These are phyloP conservation scores for Bruguiera sexangula DNA, from an alignment of 345 rosid species.

Conservation along the genomic window DNA sequence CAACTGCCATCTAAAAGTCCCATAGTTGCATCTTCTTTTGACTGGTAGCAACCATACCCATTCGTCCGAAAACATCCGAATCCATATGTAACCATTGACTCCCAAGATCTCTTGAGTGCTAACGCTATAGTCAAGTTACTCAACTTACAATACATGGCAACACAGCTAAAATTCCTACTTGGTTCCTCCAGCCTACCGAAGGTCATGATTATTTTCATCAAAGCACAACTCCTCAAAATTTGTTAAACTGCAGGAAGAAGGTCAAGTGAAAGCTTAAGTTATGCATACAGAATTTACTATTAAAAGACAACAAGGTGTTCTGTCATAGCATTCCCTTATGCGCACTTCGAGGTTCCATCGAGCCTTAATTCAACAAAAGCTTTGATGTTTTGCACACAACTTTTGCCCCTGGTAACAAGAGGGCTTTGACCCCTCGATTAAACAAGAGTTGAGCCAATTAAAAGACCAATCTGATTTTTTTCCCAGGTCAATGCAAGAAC, in stretches of 20 bases:
- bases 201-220: slow-evolving; percentile 14
- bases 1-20: background rate
- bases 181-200: slow-evolving; percentile 1
- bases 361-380: too few species aligned
- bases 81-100: background rate
- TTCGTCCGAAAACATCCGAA: background rate
- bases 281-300: background rate
- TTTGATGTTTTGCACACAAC: too few species aligned
- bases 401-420: background rate
- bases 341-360: background rate
- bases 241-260: slow-evolving; percentile 38
- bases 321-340: background rate
- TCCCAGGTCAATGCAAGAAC: background rate
- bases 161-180: slow-evolving; percentile 2
- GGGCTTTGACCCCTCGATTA: background rate
- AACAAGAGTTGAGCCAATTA: background rate
- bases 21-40: background rate
- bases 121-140: too few species aligned
- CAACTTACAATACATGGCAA: too few species aligned
- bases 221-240: slow-evolving; percentile 52
- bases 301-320: background rate
- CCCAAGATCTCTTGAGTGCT: background rate
- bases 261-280: background rate
- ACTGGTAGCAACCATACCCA: background rate
- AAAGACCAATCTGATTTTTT: background rate